Evolutionary conservation across 208 protist species (phyloP).

Genomic region (Wallacemonas rigidus): DNA sequence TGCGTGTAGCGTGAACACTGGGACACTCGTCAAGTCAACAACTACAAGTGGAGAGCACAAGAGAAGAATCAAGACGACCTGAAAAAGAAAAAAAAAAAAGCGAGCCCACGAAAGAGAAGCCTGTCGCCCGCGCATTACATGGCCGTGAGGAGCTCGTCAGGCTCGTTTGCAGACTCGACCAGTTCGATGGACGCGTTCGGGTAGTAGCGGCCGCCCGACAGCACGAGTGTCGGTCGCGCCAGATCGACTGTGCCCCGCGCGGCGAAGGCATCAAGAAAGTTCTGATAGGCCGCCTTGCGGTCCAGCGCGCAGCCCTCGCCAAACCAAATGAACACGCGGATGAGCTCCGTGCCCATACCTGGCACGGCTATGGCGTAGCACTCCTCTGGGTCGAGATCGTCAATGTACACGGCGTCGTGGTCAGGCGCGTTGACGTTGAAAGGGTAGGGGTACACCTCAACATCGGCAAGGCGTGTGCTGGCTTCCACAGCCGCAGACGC

Average conservation of each 20-base stretch:
- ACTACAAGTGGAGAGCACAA: no score
- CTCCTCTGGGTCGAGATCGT: conserved; percentile 49
- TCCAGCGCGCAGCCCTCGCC: conserved; percentile 33
- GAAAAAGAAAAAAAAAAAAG: background rate
- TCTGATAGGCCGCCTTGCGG: conserved; percentile 24
- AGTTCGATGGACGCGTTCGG: conserved; percentile 37
- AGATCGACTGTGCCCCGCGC: background rate
- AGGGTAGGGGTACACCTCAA: conserved; percentile 20
- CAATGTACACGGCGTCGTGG: conserved; percentile 37
- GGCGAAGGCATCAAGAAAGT: conserved; percentile 1
- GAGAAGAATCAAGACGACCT: no score
- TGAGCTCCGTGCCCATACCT: conserved; percentile 9
- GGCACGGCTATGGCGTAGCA: conserved; percentile 66
- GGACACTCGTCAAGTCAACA: no score
- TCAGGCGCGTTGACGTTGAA: conserved; percentile 17
- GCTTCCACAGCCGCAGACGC: background rate
- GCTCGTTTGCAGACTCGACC: conserved; percentile 66
- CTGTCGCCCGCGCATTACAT: conserved; percentile 20
- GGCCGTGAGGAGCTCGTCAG: conserved; percentile 63
- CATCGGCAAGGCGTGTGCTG: conserved; percentile 4
- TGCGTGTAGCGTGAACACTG: no score
- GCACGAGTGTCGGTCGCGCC: background rate
- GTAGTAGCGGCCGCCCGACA: conserved; percentile 23
- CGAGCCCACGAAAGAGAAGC: background rate
- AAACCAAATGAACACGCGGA: conserved; percentile 57